Evolutionary conservation across 108 stramenopile species (phyloP), one percentile per base, ranked within the genome.

Genomic region (Craspedostauros australis): DNA sequence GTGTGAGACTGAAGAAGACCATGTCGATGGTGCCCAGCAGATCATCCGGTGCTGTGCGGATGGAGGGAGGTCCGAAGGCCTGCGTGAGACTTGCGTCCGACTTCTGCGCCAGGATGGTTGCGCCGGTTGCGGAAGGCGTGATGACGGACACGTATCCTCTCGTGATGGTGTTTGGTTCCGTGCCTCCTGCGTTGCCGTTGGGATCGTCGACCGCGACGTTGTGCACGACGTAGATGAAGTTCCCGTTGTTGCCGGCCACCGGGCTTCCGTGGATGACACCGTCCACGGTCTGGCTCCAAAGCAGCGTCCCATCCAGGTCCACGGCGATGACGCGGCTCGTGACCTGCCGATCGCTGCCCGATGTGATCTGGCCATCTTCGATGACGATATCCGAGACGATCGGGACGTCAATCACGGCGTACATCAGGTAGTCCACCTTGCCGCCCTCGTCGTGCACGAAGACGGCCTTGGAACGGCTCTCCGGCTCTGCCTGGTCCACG

Each of bases 261-360:
- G 67, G 62, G 30, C 25, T 59, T 44, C 73, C 73, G 14, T 50
- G 50, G 41, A 69, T 60, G 12, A 27, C 4, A 9, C 73, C 73
- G 0, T 56, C 37, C 23, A 68, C 39, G 14, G 34, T 11, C 14
- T 65, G 41, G 3, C 42, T 47, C 73, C 73, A 74, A 28, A 36
- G 27, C 11, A 68, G 24, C 18, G 48, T 40, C 1, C 67, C 66
- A 40, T 74, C 67, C 40, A 64, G 39, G 37, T 64, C 40, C 2
- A 74, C 62, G 19, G 73, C 73, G 12, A 74, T 32, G n/a, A 74
- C 34, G 0, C 66, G 52, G 36, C 73, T 74, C 9, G 12, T 47
- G 1, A 23, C 32, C 11, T 12, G 0, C 14, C 33, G 9, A 9
- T 15, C 32, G 15, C 14, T 41, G 42, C n/a, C 25, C n/a, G 25